Base-by-base conservation (phyloP, 345 rosid species). In the Dovyalis caffra region DNA sequence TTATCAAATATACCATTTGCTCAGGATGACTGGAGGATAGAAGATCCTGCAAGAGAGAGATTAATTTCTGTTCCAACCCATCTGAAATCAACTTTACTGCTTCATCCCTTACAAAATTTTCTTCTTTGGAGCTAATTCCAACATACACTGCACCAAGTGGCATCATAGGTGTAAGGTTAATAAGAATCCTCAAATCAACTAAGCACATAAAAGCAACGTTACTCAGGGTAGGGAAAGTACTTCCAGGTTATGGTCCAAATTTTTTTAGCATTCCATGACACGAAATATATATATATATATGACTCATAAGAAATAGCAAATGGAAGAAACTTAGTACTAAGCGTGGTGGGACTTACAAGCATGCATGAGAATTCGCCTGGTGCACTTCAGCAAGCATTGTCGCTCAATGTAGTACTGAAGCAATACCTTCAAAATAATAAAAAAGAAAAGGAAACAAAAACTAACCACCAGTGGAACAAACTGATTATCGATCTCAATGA, bases 331-430 rank as follows among this genome's bases (percentile, higher is more conserved):
- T 16, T 14, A 49, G 38, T 63, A 66, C 20, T 8, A 76, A 64
- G 29, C 10, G 4, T 20, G 29, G 15, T 51, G 28, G 31, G 29
- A 85, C 94, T 79, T 89, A 95, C 99, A 79, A 32, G 99, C 89
- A 87, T 86, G 97, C 74, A 76, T 71, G 72, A 94, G 89, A 82
- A 92, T 88, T 77, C 78, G 82, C 86, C 91, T 81, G 23, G 90
- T 91, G 81, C 97, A 91, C 88, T 94, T 94, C 71, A 94, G 85
- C 85, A 94, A 83, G 89, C 99, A 94, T 78, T 94, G 99, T 26
- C 99, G 90, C 84, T 94, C 97, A 18, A 89, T 77, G 85, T 91
- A 92, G 85, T 88, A 94, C 72, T 90, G 92, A 69, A 90, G 90
- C 86, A 90, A 77, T 58, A 88, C 77, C 98, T 94, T 86, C 85